phyloP scores from a whole-genome alignment of 495 filamentous ascomycete genomes.

The Aspergillus incahuasiensis region DNA sequence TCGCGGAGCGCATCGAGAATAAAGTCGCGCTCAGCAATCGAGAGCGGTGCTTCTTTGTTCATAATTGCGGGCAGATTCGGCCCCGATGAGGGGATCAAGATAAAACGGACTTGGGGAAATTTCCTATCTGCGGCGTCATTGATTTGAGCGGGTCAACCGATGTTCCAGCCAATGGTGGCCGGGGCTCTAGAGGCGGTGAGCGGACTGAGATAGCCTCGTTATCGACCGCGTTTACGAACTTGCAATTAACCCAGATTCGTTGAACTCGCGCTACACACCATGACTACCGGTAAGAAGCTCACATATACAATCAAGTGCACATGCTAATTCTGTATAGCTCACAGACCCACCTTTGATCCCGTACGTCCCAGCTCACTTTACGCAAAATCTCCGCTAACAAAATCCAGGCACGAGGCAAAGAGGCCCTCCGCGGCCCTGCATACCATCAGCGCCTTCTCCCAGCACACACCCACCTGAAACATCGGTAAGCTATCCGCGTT shows the following conservation, averaged over 20 bases:
- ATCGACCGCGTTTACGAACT: background rate
- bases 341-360: conserved; percentile 91
- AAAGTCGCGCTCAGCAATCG: conserved; percentile 73
- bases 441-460: conserved; percentile 96
- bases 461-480: conserved; percentile 87
- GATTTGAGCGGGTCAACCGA: conserved; percentile 6
- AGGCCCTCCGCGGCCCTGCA: conserved; percentile 86
- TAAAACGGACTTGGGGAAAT: conserved; percentile 17
- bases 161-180: conserved; percentile 15
- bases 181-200: conserved; percentile 5
- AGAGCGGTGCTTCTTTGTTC: conserved; percentile 85
- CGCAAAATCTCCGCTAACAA: conserved; percentile 17
- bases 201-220: conserved; percentile 14
- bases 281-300: conserved; percentile 58
- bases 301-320: background rate
- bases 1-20: conserved; percentile 70
- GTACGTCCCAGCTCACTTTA: conserved; percentile 42
- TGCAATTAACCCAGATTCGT: background rate
- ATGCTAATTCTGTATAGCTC: conserved; percentile 45
- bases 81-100: conserved; percentile 22
- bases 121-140: conserved; percentile 24
- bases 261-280: conserved; percentile 31
- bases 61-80: conserved; percentile 45
- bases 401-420: conserved; percentile 81
- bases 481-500: conserved; percentile 49